Evolutionary conservation across 345 rosid genomes (phyloP), one percentile per base, ranked within the genome.

Genomic region (Cardamine occulta): DNA sequence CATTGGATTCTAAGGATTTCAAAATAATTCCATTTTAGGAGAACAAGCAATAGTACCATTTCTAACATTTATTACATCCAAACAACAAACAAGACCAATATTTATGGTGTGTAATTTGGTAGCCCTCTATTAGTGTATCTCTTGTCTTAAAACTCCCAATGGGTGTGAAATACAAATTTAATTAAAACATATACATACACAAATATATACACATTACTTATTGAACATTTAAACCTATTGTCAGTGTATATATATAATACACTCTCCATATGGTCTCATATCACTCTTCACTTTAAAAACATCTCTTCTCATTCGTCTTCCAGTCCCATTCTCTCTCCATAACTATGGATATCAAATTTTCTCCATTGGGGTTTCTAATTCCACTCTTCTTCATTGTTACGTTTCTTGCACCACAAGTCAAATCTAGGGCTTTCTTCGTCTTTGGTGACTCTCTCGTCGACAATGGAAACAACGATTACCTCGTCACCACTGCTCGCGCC

Each of bases 381-480:
- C 35, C 79, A 61, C 28, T 72, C 42, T 72, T 78, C 23, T n/a
- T 68, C 47, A 24, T 56, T 37, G 69, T 63, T 24, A 63, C 72
- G 11, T 65, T 52, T 42, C 77, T 77, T 48, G 65, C 67, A 57
- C 75, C 76, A 12, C 84, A 56, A 44, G 84, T 81, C 7, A 80
- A 84, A 61, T 86, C 86, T 56, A 83, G 96, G 63, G 89, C 89
- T 8, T 89, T 87, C 83, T 89, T 82, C 18, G 91, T 83, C 26
- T 87, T 88, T 15, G 96, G 97, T 4, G 91, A 93, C 58, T 93
- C 97, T 6, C 86, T 93, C 0, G 98, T 91, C 5, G 98, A 93
- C 66, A 93, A 83, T 78, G 97, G 96, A 74, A 93, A 93, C 83
- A 91, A 93, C 52, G 83, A 88, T 79, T 91, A 87, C 85, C 86